Evolutionary conservation across 164 flowering plant species (phyloP), one percentile per base, ranked within the genome.

Genomic region (Tinospora cordifolia): DNA sequence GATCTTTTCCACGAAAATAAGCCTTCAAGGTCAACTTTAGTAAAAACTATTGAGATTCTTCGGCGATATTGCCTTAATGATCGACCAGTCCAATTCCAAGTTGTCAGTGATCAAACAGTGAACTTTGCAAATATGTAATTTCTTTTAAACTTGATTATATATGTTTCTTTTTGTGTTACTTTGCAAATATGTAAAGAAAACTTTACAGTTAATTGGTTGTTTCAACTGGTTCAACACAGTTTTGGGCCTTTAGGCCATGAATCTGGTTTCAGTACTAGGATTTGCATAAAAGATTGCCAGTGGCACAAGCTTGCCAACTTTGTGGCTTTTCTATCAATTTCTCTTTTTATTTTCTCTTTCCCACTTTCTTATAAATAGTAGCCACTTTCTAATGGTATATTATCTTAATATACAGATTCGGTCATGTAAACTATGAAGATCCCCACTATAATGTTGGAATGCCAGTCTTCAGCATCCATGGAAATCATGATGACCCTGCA

Each of bases 401-500:
- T 11, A 44, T 70, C 70, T 70, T 36, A 40, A 51, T 70, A 54
- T 75, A 22, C 91, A 94, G 99, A 78, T 94, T 94, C 77, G 99
- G 99, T 67, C 99, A 90, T 77, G 99, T 94, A 47, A 94, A 94
- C 77, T 94, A 90, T 81, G 98, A 94, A 81, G 99, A 94, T 83
- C 97, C 98, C 60, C 92, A 92, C 76, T 94, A 88, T 84, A 94
- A 90, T 80, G 98, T 94, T 71, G 99, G 99, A 54, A 80, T 94
- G 84, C 99, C 99, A 26, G 98, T 92, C 59, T 94, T 94, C 84
- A 94, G 84, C 60, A 94, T 94, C 77, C 99, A 94, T 80, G 99
- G 99, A 74, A 94, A 94, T 78, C 99, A 94, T 81, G 99, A 94
- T 76, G 99, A 92, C 78, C 99, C 99, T 71, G 97, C 98, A 71